Evolutionary conservation across 768 basidiomycete genomes (phyloP), one percentile per base, ranked within the genome.

Genomic region (Kwoniella botswanensis): DNA sequence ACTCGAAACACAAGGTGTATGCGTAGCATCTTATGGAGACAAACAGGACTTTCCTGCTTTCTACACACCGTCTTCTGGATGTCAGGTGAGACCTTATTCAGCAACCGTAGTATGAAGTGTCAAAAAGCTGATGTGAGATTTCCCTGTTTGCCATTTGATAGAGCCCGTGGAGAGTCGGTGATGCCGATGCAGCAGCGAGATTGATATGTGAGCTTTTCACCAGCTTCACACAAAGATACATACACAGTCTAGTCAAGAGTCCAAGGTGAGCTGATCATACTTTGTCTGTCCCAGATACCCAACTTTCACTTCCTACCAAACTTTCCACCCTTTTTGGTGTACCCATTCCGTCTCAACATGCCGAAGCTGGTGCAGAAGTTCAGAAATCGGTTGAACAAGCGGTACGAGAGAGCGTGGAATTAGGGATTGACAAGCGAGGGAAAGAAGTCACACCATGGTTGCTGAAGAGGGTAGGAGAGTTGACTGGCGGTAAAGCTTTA

Each of bases 361-460:
- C 93, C 76, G 85, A 84, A 4, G 84, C 85, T n/a, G 94, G 94
- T 7, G 85, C 86, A 63, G 75, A 83, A 50, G 88, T 97, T 15
- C 94, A 98, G 81, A 80, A 86, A 54, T 89, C 90, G 0, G 91
- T 98, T 9, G 90, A 95, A 68, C 90, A 89, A 75, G 97, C 97
- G 7, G 88, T 99, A 5, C 80, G 82, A 15, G 96, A 99, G 84
- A 91, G 92, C 4, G 90, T 92, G 71, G 87, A 88, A 68, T 91
- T 90, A 72, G 93, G 94, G 2, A 85, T 96, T 57, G 91, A 88
- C 77, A 89, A 86, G 75, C 85, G 87, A 18, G 97, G 97, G 2
- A 98, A 97, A 76, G 92, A 93, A 70, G 94, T 88, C 6, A 99
- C 97, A 1, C 97, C 97, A 7, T 98, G 96, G 96, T 85, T 99